Percentiles rank a stretch among this genome's conserved stretches.
Evolutionary conservation across 257 asterid species (phyloP).

Genomic region (Petunia secreta): DNA sequence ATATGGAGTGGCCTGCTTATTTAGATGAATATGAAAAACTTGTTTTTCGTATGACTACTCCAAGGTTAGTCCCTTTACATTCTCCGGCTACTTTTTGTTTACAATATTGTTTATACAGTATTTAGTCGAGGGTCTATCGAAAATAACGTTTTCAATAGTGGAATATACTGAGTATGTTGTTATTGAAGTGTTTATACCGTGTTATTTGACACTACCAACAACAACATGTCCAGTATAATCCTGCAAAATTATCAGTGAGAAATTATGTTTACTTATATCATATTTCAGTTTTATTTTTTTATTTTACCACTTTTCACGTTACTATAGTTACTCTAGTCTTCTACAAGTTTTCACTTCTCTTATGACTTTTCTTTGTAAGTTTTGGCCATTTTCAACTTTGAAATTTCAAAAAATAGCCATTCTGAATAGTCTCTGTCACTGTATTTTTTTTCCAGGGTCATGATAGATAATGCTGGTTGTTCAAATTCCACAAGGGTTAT

Average conservation of each 20-base stretch:
- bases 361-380: slow-evolving; percentile 29
- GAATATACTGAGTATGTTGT: too few relatives aligned
- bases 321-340: slow-evolving; percentile 30
- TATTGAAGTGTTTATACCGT: too few relatives aligned
- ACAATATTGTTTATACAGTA: too few relatives aligned
- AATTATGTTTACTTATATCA: not conserved
- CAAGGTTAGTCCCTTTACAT: slow-evolving; percentile 52
- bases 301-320: slow-evolving; percentile 38
- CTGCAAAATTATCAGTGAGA: not conserved
- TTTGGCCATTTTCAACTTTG: not conserved
- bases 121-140: too few relatives aligned
- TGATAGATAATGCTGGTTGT: slow-evolving; percentile 94
- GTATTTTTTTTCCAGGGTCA: slow-evolving; percentile 64
- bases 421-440: slow-evolving; percentile 38
- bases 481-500: slow-evolving; percentile 84
- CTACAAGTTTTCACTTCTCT: slow-evolving; percentile 9
- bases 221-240: too few relatives aligned
- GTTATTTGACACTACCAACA: too few relatives aligned
- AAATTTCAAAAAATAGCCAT: slow-evolving; percentile 23
- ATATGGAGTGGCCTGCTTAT: slow-evolving; percentile 77
- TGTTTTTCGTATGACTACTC: slow-evolving; percentile 81
- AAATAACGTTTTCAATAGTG: too few relatives aligned
- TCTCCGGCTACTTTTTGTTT: not conserved
- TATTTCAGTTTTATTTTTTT: not conserved
- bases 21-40: slow-evolving; percentile 94